phyloP scores from a whole-genome alignment of 306 rosid genomes.

The Cotoneaster glaucophyllus region DNA sequence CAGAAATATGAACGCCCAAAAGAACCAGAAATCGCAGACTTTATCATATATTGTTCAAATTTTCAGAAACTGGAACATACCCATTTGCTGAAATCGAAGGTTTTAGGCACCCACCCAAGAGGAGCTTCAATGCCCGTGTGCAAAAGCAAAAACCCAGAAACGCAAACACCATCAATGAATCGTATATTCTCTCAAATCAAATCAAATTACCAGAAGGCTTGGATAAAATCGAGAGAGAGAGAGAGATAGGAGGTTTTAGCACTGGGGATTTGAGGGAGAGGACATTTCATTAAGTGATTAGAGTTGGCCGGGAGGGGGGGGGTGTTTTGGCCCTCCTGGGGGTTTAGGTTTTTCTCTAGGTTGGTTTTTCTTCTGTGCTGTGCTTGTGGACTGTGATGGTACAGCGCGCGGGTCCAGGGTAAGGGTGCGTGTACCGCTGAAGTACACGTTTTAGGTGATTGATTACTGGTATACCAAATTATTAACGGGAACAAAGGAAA shows the following conservation, averaged over 20 bases:
- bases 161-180: not conserved
- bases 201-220: not conserved
- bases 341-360: not conserved
- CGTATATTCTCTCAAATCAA: too few species aligned
- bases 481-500: too few species aligned
- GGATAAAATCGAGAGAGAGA: not conserved
- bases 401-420: slow-evolving; percentile 3
- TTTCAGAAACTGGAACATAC: not conserved
- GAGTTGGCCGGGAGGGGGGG: not conserved
- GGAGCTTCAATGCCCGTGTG: not conserved
- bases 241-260: not conserved
- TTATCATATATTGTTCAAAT: not conserved
- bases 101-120: not conserved
- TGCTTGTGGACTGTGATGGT: not conserved
- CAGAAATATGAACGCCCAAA: not conserved
- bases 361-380: not conserved
- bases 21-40: not conserved
- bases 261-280: not conserved
- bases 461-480: too few species aligned
- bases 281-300: not conserved
- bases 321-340: not conserved
- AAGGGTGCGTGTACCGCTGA: slow-evolving; percentile 14
- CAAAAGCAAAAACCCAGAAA: slow-evolving; percentile 7
- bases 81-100: slow-evolving; percentile 4
- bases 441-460: not conserved